Evolutionary conservation across 257 asterid genomes (phyloP).

Genomic region (Nicotiana undulata): DNA sequence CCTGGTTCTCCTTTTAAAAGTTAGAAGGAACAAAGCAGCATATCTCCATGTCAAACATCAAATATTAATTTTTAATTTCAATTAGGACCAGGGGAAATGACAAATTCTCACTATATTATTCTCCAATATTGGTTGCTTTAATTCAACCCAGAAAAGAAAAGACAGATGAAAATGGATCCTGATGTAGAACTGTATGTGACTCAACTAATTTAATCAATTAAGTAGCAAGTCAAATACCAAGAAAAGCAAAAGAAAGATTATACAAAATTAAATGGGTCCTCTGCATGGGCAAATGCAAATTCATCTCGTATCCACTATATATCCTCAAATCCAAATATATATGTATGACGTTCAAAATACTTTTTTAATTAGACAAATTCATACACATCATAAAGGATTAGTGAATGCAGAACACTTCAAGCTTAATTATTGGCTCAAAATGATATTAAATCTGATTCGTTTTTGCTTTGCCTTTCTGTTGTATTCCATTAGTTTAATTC

Average conservation of each 20-base stretch:
- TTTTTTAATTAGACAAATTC: no score
- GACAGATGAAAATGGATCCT: constrained; percentile 22
- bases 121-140: constrained; percentile 1
- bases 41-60: constrained; percentile 2
- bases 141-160: neutral
- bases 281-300: neutral
- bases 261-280: constrained; percentile 17
- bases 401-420: neutral
- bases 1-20: neutral
- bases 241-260: neutral
- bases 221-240: neutral
- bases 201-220: constrained; percentile 1
- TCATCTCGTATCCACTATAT: neutral
- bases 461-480: neutral
- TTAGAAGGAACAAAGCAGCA: constrained; percentile 5
- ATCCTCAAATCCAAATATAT: neutral
- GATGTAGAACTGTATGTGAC: constrained; percentile 14
- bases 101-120: constrained; percentile 9
- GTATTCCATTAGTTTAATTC: neutral
- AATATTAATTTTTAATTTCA: neutral
- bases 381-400: neutral
- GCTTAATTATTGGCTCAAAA: neutral
- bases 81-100: constrained; percentile 13
- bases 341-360: no score
- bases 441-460: neutral